Evolutionary conservation across 768 basidiomycete genomes (phyloP), one percentile per base, ranked within the genome.

Genomic region (Lyophyllum shimeji): DNA sequence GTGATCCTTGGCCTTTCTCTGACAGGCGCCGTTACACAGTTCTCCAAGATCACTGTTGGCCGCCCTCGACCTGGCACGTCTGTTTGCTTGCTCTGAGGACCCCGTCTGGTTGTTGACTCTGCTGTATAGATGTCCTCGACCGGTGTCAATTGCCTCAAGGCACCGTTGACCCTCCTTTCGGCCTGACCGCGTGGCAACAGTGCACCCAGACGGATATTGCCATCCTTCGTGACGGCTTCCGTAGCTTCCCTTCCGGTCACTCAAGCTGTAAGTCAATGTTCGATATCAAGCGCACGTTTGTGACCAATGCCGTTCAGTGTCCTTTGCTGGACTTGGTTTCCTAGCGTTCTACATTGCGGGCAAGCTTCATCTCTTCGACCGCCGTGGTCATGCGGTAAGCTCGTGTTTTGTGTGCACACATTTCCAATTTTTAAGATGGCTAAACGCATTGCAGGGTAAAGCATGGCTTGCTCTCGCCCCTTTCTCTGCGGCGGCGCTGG

Each of bases 241-340:
- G 90, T 62, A 95, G 93, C 66, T 97, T 98, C 70, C 89, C 89
- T 13, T 93, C 90, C 52, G 95, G 95, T 0, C 95, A 97, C 71
- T 87, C 93, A 2, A 93, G 91, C 62, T 58, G 93, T 95, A 71
- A 48, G 88, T 74, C 13, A 17, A 23, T 25, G 42, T 31, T 7
- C 21, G 3, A n/a, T 42, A 6, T 33, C 7, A 17, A 17, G 25
- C 31, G 21, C 43, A 12, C 20, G 31, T 20, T n/a, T 31, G 21
- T 33, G 27, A 43, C 12, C 18, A 50, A 13, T 18, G 23, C 17
- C 55, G 37, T 43, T 43, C 9, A 92, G 93, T 96, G 52, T 93
- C 95, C 0, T 98, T 96, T 67, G 92, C 94, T 6, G 96, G 96
- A 1, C 78, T 99, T 7, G 92, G 90, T 1, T 95, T 95, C 72